These are phyloP conservation scores for Kwoniella sp. DNA, from an alignment of 768 basidiomycete species.

Conservation along the genomic window DNA sequence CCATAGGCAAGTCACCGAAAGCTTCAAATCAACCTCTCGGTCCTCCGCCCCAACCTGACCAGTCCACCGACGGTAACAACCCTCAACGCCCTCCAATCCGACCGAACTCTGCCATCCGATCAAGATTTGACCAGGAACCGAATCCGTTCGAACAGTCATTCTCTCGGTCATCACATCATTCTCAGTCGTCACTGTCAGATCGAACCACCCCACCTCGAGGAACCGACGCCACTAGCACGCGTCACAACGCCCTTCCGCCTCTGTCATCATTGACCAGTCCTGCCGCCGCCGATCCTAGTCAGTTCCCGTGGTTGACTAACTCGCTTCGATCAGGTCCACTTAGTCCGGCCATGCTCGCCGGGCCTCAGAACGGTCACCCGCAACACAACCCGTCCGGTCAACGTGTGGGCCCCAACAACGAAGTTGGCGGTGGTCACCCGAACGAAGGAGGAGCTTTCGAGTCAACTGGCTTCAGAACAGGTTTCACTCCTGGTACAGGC, in stretches of 20 bases:
- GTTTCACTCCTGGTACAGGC: constrained; percentile 69
- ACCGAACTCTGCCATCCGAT: constrained; percentile 42
- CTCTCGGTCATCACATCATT: constrained; percentile 59
- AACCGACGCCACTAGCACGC: constrained; percentile 44
- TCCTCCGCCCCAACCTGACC: constrained; percentile 11
- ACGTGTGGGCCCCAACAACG: constrained; percentile 15
- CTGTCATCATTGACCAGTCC: constrained; percentile 53
- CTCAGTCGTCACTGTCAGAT: constrained; percentile 35
- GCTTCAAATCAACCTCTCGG: constrained; percentile 12
- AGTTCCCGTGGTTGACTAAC: constrained; percentile 59
- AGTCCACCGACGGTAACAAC: constrained; percentile 7
- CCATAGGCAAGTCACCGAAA: constrained; percentile 18
- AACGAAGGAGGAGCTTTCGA: constrained; percentile 63
- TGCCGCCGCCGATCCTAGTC: constrained; percentile 52
- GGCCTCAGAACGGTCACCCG: constrained; percentile 61
- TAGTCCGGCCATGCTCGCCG: constrained; percentile 93
- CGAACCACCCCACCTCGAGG: constrained; percentile 60
- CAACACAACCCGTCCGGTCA: constrained; percentile 21
- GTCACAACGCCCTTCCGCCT: constrained; percentile 52
- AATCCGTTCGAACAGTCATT: constrained; percentile 97
- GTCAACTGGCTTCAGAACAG: constrained; percentile 70
- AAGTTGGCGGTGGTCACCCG: neutral
- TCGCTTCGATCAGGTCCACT: constrained; percentile 91
- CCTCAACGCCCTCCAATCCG: constrained; percentile 48
- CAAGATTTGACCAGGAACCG: constrained; percentile 66